Conservation (phyloP, 139 green algal genomes). For the Coelastrella sp. region DNA sequence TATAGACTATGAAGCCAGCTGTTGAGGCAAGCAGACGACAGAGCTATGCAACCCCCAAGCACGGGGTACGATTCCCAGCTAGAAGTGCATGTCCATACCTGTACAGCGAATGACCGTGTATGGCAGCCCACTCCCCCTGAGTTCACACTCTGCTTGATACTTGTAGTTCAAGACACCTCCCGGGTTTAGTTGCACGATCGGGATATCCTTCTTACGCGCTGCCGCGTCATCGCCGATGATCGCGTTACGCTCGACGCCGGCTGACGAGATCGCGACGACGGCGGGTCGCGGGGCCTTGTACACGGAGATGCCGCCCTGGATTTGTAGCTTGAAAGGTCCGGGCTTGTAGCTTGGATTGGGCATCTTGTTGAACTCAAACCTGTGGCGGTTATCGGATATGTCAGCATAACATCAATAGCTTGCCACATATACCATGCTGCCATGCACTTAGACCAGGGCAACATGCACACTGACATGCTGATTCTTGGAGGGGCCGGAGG, state of each 20-base stretch:
- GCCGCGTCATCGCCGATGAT: slow-evolving; percentile 83
- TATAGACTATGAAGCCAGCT: too few species aligned
- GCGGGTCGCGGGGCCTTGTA: slow-evolving; percentile 73
- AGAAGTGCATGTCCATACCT: slow-evolving; percentile 61
- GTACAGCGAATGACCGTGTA: slow-evolving; percentile 86
- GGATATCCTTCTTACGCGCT: slow-evolving; percentile 79
- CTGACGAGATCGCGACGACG: slow-evolving; percentile 68
- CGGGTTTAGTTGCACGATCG: slow-evolving; percentile 93
- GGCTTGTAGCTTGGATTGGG: slow-evolving; percentile 75
- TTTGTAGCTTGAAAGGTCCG: slow-evolving; percentile 10
- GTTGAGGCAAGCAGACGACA: too few species aligned
- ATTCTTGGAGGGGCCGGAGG: too few species aligned
- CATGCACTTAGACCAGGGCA: too few species aligned
- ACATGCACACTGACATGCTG: too few species aligned
- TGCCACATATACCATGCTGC: too few species aligned
- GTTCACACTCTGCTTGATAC: slow-evolving; percentile 77
- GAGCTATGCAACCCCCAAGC: too few species aligned
- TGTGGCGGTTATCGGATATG: too few species aligned
- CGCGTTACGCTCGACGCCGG: slow-evolving; percentile 88
- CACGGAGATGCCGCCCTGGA: slow-evolving; percentile 67
- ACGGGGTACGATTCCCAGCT: too few species aligned
- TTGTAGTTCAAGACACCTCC: slow-evolving; percentile 84
- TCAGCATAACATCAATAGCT: too few species aligned
- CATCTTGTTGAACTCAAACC: slow-evolving; percentile 87
- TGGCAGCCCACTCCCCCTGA: slow-evolving; percentile 70